These are phyloP conservation scores for Daedaleopsis nitida DNA, from an alignment of 768 basidiomycete species.

Conservation along the genomic window DNA sequence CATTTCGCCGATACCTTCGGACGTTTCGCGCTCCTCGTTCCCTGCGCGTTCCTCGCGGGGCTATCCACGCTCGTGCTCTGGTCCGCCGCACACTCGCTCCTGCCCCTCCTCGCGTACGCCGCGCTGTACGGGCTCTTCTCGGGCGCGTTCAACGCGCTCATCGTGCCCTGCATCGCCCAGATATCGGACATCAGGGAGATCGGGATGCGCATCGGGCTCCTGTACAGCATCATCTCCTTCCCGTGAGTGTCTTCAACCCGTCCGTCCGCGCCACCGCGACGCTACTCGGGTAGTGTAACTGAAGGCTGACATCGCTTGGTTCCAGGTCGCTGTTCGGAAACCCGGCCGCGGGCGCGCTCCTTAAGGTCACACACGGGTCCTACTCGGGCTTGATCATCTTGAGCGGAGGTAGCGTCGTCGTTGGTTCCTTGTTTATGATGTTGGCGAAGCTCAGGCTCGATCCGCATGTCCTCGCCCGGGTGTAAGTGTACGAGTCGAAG, in stretches of 20 bases:
- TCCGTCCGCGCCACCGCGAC: not conserved
- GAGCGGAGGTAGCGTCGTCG: conserved; percentile 58
- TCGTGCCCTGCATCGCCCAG: conserved; percentile 70
- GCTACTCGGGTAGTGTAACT: not conserved
- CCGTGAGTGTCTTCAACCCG: conserved; percentile 51
- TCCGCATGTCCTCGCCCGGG: conserved; percentile 14
- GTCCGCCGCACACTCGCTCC: conserved; percentile 46
- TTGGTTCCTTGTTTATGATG: conserved; percentile 60
- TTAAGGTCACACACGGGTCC: conserved; percentile 47
- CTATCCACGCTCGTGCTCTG: conserved; percentile 58
- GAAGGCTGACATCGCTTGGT: not conserved
- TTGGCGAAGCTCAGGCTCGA: conserved; percentile 33
- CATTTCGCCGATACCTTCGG: conserved; percentile 66
- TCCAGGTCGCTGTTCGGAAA: conserved; percentile 62
- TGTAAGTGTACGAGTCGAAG: not conserved
- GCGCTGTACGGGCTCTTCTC: conserved; percentile 62
- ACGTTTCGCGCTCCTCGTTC: conserved; percentile 65
- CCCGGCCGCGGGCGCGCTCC: conserved; percentile 61
- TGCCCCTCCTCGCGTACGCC: conserved; percentile 49
- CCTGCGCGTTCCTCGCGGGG: conserved; percentile 65
- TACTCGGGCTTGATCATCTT: conserved; percentile 55
- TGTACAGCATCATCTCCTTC: conserved; percentile 66
- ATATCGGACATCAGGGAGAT: conserved; percentile 63
- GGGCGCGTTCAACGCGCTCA: conserved; percentile 66
- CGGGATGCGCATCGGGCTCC: conserved; percentile 61